Evolutionary conservation across 2,329 filamentous ascomycete genomes (phyloP), one percentile per base, ranked within the genome.

Genomic region (Aspergillus sp.): DNA sequence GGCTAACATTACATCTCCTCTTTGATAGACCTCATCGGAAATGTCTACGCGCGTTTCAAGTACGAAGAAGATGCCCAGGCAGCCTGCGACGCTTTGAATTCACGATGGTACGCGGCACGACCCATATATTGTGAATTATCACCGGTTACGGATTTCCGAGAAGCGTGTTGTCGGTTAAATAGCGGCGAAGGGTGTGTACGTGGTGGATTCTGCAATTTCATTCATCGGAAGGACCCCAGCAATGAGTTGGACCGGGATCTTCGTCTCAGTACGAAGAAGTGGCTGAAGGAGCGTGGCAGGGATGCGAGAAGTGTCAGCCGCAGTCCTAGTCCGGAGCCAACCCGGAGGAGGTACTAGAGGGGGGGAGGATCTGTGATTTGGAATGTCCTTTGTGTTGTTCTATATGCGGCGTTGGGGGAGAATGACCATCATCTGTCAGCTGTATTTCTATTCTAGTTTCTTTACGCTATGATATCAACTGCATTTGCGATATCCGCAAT

Each of bases 11-110:
- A 53, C 1, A n/a, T 6, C 11, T 6, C 30, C 10, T 57, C 13
- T 23, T 41, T 23, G 6, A 54, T 66, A 91, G 89, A 99, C 80
- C 85, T 99, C 56, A 97, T 99, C 75, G 95, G 95, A 73, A 99
- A 99, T 80, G 95, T 99, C 73, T 99, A 99, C 82, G 95, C 95
- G 54, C 92, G 95, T 69, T 99, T 98, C 89, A 99, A 99, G 81
- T 99, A 98, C 85, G 95, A 99, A 84, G 95, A 99, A 78, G 89
- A 89, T 57, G 93, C 95, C 54, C 93, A 98, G 77, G 86, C 88
- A 66, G 95, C 95, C 63, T 97, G 94, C 84, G 95, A 98, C 80
- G 89, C 90, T 62, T 86, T 98, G 70, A 99, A 98, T 80, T 88
- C 86, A 60, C 89, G 95, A 72, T 99, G 95, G 95, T 99, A 99